These are phyloP conservation scores for Tetrahymena thermophila DNA, from an alignment of 73 alveolate species.

Conservation along the genomic window DNA sequence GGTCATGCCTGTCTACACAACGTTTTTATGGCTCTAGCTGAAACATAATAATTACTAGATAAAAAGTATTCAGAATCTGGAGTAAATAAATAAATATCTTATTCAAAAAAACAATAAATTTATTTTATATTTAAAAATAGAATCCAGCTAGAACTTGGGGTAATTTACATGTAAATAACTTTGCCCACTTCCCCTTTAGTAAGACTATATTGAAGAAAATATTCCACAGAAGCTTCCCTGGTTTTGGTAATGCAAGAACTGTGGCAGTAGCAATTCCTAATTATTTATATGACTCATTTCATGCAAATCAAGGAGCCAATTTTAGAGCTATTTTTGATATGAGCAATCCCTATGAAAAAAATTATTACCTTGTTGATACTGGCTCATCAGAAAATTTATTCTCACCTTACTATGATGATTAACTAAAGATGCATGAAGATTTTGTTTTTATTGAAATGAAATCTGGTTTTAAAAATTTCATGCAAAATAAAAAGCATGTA, in stretches of 20 bases:
- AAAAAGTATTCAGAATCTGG: background rate
- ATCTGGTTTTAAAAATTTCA: background rate
- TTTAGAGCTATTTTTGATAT: background rate
- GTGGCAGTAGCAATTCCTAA: background rate
- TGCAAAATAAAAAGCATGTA: background rate
- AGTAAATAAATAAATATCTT: background rate
- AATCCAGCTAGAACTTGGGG: background rate
- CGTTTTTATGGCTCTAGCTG: background rate
- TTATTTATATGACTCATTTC: background rate
- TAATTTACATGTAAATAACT: background rate
- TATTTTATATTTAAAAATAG: background rate
- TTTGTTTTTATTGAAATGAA: background rate
- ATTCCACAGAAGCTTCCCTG: background rate
- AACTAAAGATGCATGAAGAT: background rate
- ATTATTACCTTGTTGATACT: conserved; percentile 2
- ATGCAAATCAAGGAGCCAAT: background rate
- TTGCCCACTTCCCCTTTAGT: background rate
- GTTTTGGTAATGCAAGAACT: background rate
- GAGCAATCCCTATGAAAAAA: background rate
- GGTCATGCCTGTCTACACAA: background rate
- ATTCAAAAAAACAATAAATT: background rate
- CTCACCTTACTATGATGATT: conserved; percentile 15
- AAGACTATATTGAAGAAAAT: background rate
- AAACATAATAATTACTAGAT: background rate
- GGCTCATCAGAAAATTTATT: conserved; percentile 18